Evolutionary conservation across 495 filamentous ascomycete genomes (phyloP), one percentile per base, ranked within the genome.

Genomic region (Peziza echinospora): DNA sequence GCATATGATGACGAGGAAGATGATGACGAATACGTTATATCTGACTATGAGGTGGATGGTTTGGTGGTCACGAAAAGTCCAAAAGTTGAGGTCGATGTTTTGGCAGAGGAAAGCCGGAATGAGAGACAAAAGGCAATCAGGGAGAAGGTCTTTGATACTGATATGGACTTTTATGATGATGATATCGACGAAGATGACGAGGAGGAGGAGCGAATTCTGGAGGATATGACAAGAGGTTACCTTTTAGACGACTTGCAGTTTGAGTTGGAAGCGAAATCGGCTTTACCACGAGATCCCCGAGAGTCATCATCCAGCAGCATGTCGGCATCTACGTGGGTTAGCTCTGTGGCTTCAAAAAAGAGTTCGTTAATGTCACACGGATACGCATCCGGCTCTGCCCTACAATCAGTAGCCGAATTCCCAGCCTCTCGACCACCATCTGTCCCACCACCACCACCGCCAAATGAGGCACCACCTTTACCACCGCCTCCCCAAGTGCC

Each of bases 191-290:
- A 86, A 52, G 89, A 83, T 34, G 82, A 86, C 47, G 79, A 76
- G n/a, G 82, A 86, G 52, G 89, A 93, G 58, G 85, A 96, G 57
- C 73, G 84, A 28, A 68, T 94, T 49, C 62, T 97, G 28, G 89
- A 97, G 52, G 84, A 93, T 58, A 87, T 93, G 75, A 89, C 84
- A 0, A 75, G 71, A 50, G 84, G 80, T 43, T 91, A 87, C 56
- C 70, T 80, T 24, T 78, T 93, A 66, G 82, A 89, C 47, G 83
- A 87, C 46, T 87, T 91, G 55, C 71, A 85, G 47, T 82, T 92
- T 60, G 80, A 76, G 42, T 56, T 76, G 16, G 75, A 76, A 53
- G 71, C 75, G 2, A 85, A 80, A 50, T 77, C 80, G 8, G 72
- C 78, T 11, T 66, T 93, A 22, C 87, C 87, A 26, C 73, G 87